Base-by-base conservation (phyloP, 768 basidiomycete species). In the Macrolepiota dolichaula region DNA sequence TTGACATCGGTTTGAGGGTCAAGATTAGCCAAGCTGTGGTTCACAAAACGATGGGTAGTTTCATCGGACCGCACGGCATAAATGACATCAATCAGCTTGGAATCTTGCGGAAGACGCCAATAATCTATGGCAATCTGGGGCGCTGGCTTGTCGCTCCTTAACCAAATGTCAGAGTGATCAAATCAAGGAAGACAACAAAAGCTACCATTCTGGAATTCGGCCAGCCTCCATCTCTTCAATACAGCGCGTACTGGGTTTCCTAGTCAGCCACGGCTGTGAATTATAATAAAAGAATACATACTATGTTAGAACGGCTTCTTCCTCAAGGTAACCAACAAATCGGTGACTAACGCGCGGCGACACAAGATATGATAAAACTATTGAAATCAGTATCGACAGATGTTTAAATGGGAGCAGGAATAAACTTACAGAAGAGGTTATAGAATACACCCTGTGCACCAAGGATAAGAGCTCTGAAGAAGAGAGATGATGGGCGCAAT, bases 281-380 rank as follows among this genome's bases (percentile, higher is more conserved):
- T 50, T 65, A 15, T 44, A 15, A 4, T 1, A 53, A 11, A 6
- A 55, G 25, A 42, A 35, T 49, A 77, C 89, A 63, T 69, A 91
- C 91, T 97, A 97, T 17, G 96, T 98, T 54, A 87, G 57, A 9
- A 96, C 92, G 11, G 97, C 96, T 71, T 99, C 96, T 77, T 99
- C 97, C 68, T 99, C 97, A 11, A 96, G 79, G 69, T 91, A 78
- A 40, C 87, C 94, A 51, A 98, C 96, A 70, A 97, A 97, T 40
- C 96, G 91, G 74, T 96, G 96, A 68, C 89, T 91, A 17, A 82
- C 81, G 61, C 78, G 79, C 9, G 89, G 89, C 1, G 89, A 90
- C 46, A 94, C 66, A 54, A 96, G 68, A 72, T 97, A 96, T 5
- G 86, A 81, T 32, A 92, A 62, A 77, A 92, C 90, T 92, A 55